Evolutionary conservation across 2,329 filamentous ascomycete genomes (phyloP).

Genomic region (Penicillium concentricum): DNA sequence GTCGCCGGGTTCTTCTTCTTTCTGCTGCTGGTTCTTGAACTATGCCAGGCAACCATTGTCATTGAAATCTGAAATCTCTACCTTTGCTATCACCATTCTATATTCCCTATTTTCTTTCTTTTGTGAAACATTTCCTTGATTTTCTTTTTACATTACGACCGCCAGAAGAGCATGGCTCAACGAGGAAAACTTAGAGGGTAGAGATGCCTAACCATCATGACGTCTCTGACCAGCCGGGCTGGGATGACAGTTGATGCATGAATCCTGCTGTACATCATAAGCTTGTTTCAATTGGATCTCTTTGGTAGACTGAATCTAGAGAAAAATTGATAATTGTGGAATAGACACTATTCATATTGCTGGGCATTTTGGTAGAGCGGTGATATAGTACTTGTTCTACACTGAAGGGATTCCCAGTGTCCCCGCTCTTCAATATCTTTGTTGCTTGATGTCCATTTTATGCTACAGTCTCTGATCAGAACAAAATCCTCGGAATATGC

Average conservation of each 20-base stretch:
- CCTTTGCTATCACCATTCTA: background rate
- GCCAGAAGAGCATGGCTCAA: background rate
- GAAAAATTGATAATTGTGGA: background rate
- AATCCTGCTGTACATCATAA: conserved; percentile 8
- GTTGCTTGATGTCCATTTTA: background rate
- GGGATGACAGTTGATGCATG: conserved; percentile 1
- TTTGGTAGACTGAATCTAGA: background rate
- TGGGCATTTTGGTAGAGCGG: background rate
- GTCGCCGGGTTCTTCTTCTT: background rate
- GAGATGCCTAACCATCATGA: background rate
- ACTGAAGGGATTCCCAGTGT: no score
- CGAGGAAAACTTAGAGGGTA: background rate
- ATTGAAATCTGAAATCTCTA: background rate
- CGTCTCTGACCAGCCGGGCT: background rate
- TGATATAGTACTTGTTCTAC: background rate
- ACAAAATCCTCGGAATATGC: background rate
- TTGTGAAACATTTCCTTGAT: background rate
- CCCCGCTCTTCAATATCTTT: background rate
- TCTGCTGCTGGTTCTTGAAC: background rate
- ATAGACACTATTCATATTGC: background rate
- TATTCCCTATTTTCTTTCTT: background rate
- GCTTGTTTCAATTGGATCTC: background rate
- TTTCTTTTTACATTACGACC: background rate
- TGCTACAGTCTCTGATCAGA: background rate
- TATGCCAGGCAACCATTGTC: background rate